Base-by-base conservation (phyloP, 768 basidiomycete species). In the Tulasnella sp. region DNA sequence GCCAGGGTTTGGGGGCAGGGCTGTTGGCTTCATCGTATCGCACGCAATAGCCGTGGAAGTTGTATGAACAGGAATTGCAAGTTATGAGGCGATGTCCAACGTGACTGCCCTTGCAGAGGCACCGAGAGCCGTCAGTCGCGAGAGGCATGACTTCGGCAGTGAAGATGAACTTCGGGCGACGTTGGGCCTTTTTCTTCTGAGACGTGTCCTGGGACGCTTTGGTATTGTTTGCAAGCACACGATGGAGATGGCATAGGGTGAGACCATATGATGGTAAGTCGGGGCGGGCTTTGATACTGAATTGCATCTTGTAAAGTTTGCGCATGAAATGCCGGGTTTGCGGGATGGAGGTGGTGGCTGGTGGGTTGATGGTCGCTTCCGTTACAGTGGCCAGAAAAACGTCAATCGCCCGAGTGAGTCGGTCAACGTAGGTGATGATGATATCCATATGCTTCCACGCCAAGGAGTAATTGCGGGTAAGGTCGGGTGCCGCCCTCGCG, bases 281-380 rank as follows among this genome's bases (percentile, higher is more conserved):
- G 92, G 88, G 69, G 93, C 92, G 1, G 89, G 91, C 77, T 88
- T 91, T 2, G 12, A 95, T 91, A n/a, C 91, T 90, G 80, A 95
- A 94, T 83, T 94, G 93, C 72, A 95, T 92, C 84, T 90, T 91
- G 85, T 90, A 94, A 19, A 94, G 84, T 83, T 95, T 95, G 79
- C 93, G 90, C 92, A 95, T 93, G 82, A 91, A 94, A 82, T 95
- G 93, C 39, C 93, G 89, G 15, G 94, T 92, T 82, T 93, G 93
- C 19, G 90, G 64, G 87, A 52, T 94, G 68, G 70, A 31, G 38
- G 22, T 49, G 29, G 68, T 15, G 22, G 36, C 71, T 19, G 67
- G 42, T n/a, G 77, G 40, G 19, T n/a, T 52, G 38, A 76, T 54
- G 52, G 12, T 73, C 4, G 25, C 25, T 29, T 71, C 42, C 19